phyloP scores from a whole-genome alignment of 2,329 filamentous ascomycete species.

The Claviceps paspali region DNA sequence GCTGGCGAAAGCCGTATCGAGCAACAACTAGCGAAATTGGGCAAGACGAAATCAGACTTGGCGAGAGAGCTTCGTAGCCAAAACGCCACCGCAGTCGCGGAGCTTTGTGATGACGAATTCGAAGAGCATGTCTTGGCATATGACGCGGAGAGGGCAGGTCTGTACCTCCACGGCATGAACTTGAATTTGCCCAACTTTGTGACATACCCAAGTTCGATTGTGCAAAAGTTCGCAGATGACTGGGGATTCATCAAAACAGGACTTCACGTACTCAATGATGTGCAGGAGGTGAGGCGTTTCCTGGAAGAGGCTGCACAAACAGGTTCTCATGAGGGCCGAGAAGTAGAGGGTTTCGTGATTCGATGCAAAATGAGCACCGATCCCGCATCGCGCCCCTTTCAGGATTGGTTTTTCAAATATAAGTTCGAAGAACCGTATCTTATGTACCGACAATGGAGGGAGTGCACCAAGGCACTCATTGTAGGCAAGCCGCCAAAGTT shows the following conservation, averaged over 20 bases:
- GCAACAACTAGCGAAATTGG: constrained; percentile 59
- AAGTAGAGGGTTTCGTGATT: constrained; percentile 94
- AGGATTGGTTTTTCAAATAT: constrained; percentile 99
- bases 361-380: constrained; percentile 59
- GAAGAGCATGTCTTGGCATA: constrained; percentile 96
- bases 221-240: constrained; percentile 75
- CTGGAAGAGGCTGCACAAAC: constrained; percentile 76
- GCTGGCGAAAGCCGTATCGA: constrained; percentile 74
- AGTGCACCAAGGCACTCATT: constrained; percentile 87
- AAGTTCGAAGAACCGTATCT: constrained; percentile 98
- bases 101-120: constrained; percentile 90
- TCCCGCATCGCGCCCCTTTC: constrained; percentile 37
- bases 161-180: constrained; percentile 94
- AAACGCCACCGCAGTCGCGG: constrained; percentile 89
- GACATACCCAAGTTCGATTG: constrained; percentile 68
- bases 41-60: constrained; percentile 65
- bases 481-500: constrained; percentile 55
- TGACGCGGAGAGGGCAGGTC: constrained; percentile 62
- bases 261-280: constrained; percentile 60
- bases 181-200: constrained; percentile 85
- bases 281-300: constrained; percentile 61
- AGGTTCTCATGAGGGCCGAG: constrained; percentile 75
- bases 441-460: constrained; percentile 97
- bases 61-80: constrained; percentile 59
- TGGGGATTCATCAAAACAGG: constrained; percentile 93